Evolutionary conservation across 2,329 filamentous ascomycete species (phyloP).

Genomic region (Cryphonectria carpinicola): DNA sequence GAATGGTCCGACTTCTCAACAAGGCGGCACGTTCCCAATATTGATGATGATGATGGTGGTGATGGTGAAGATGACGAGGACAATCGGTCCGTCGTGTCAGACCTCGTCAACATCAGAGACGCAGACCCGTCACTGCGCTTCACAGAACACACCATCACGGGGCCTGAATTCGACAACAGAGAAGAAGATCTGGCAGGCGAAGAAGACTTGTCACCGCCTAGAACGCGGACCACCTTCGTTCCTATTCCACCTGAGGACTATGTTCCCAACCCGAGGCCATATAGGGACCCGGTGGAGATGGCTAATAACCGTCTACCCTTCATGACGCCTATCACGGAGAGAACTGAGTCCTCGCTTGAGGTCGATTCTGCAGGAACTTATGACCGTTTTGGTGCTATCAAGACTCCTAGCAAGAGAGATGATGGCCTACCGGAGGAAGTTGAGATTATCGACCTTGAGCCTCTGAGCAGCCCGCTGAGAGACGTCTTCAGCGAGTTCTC

Average conservation of each 20-base stretch:
- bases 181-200: constrained; percentile 44
- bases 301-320: constrained; percentile 93
- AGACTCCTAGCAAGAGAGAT: constrained; percentile 73
- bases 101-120: constrained; percentile 45
- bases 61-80: constrained; percentile 42
- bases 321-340: constrained; percentile 98
- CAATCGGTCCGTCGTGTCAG: constrained; percentile 41
- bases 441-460: constrained; percentile 39
- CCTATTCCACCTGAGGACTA: constrained; percentile 87
- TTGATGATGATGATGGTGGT: constrained; percentile 39
- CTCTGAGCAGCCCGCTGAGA: constrained; percentile 71
- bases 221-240: constrained; percentile 69
- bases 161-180: constrained; percentile 36
- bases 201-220: constrained; percentile 49
- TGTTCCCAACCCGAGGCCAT: constrained; percentile 76
- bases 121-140: constrained; percentile 35
- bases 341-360: constrained; percentile 86
- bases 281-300: constrained; percentile 76
- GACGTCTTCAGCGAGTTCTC: constrained; percentile 61
- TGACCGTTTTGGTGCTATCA: constrained; percentile 56
- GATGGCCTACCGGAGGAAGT: constrained; percentile 35
- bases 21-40: constrained; percentile 67
- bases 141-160: constrained; percentile 30
- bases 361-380: constrained; percentile 64
- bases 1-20: constrained; percentile 90